Evolutionary conservation across 768 basidiomycete species (phyloP), one percentile per base, ranked within the genome.

Genomic region (Paxillus involutus): DNA sequence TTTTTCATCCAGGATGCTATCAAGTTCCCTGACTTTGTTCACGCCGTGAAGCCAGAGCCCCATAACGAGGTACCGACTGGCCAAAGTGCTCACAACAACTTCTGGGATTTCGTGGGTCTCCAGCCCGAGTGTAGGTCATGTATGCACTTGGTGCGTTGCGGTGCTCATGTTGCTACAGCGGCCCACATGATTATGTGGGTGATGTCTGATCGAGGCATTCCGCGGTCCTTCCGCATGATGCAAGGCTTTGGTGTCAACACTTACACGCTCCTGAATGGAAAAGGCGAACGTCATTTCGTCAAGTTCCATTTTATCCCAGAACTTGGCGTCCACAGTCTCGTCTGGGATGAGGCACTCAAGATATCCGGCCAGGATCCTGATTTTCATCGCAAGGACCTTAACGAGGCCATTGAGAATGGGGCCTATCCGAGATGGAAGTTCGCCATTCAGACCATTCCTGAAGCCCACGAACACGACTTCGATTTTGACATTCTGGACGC

Each of bases 261-360:
- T 0, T 95, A 79, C 68, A 85, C 88, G 3, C 77, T 94, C 30
- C 62, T 89, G 52, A 91, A 91, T 61, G 74, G 71, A 0, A 65
- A 80, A 26, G 85, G 85, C 42, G 78, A 91, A 62, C 80, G 84
- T 1, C 78, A 80, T 51, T 95, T 95, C 60, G 92, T 94, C 71
- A 95, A 94, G 68, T 94, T 93, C 68, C 90, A 94, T 69, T 89
- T 83, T 76, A 82, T 81, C 37, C 83, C 92, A 16, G 81, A 92
- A 69, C 79, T 94, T 14, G 92, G 92, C 19, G 88, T 89, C 2
- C 89, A 94, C 65, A 87, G 84, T 53, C 73, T 95, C 14, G 75
- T 88, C 6, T 96, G 94, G 92, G 93, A 96, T 57, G 94, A 97
- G 61, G 89, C 89, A 1, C 74, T 95, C 56, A 94, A 94, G 67